A percentile compares a stretch with the other conserved stretches of the same genome.
These are phyloP conservation scores for Pulveroboletus sp. DNA, from an alignment of 768 basidiomycete species.

Conservation along the genomic window DNA sequence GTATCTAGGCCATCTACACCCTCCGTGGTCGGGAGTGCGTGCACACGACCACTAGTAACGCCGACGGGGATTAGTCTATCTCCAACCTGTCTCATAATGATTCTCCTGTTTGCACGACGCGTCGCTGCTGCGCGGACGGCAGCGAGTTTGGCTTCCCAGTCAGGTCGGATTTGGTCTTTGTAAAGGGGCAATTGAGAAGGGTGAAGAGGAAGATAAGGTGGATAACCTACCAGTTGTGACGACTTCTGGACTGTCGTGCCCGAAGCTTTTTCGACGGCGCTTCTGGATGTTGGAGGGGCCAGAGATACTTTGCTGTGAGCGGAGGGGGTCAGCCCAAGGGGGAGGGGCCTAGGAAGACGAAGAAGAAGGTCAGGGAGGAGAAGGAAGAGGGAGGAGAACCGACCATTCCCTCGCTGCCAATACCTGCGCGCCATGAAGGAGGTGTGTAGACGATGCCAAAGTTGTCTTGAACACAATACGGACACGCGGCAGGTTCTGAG, in stretches of 20 bases:
- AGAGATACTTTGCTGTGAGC: constrained; percentile 37
- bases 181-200: constrained; percentile 4
- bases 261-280: constrained; percentile 83
- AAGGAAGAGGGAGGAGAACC: constrained; percentile 22
- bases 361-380: not conserved
- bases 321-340: constrained; percentile 52
- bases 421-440: constrained; percentile 76
- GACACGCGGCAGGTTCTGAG: constrained; percentile 95
- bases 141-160: constrained; percentile 96
- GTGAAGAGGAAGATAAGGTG: constrained; percentile 1
- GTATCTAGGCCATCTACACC: constrained; percentile 41
- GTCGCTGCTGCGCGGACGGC: constrained; percentile 93
- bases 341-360: constrained; percentile 33
- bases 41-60: constrained; percentile 83
- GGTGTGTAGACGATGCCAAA: constrained; percentile 89
- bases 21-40: constrained; percentile 58
- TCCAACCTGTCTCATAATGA: constrained; percentile 98
- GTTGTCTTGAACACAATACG: constrained; percentile 96
- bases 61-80: constrained; percentile 97
- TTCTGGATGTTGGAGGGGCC: constrained; percentile 49
- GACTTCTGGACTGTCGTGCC: constrained; percentile 81
- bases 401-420: constrained; percentile 69
- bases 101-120: constrained; percentile 91
- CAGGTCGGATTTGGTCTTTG: constrained; percentile 91
- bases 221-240: constrained; percentile 73